Evolutionary conservation across 2,329 filamentous ascomycete genomes (phyloP), one percentile per base, ranked within the genome.

Genomic region (Colletotrichum sp.): DNA sequence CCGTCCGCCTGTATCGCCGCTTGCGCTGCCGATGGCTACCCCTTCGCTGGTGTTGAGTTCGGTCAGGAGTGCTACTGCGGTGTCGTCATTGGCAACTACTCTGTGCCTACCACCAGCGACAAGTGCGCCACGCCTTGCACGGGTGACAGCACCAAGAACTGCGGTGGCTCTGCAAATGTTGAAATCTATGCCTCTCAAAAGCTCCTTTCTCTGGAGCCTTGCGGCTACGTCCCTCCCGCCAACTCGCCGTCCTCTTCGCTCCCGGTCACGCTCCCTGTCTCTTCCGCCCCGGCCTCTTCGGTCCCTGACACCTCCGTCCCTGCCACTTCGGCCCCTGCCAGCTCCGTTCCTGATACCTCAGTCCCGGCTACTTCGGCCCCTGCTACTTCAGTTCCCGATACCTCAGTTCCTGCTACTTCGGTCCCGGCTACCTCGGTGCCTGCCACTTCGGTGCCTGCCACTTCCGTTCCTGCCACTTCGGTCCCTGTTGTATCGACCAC

Each of bases 101-200:
- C 86, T 7, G 76, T 75, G 36, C 79, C 83, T 36, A 86, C 84
- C 13, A 80, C 84, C 65, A 75, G 80, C 26, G 78, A 78, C 16
- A 81, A 88, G 55, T 93, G 91, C 82, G 84, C 85, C 77, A 87
- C 88, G 80, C 81, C 87, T 52, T 93, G 91, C 82, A 85, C 84
- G 13, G 91, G 90, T 24, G 84, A 91, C 77, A 63, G 77, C 2
- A 78, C 66, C 55, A 76, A 86, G 73, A 86, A 77, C 12, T 90
- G 88, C 77, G 89, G 89, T 80, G 88, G 88, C 18, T 77, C 81
- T 16, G 77, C 80, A 30, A 84, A 83, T 52, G 80, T 90, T 77
- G 88, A 82, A 78, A 79, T 90, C 65, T 90, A 87, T 75, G 85
- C 88, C 59, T 88, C 89, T 65, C 84, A 84, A 69, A 87, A 90